Evolutionary conservation across 1,139 yeast species (phyloP), one percentile per base, ranked within the genome.

Genomic region (Hanseniaspora uvarum): DNA sequence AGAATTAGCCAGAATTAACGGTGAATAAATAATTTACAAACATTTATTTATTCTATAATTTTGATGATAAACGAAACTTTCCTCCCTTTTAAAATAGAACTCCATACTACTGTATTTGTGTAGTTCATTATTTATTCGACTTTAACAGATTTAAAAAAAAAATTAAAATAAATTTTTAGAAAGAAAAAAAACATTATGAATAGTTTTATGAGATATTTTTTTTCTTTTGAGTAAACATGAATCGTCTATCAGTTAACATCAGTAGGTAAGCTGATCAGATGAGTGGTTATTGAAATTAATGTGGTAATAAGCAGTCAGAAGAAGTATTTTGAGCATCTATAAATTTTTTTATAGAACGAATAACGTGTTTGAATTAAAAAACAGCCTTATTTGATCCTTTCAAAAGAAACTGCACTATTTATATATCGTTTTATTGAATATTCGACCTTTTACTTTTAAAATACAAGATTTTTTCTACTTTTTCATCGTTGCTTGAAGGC

Each of bases 1-100:
- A 75, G 95, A 87, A 68, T 79, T 88, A 70, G 89, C 78, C 71
- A 82, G 80, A 71, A 89, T 81, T 64, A 82, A 82, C 69, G 86
- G 78, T 65, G 81, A 75, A 70, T 54, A 53, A 43, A 18, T 31
- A n/a, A n/a, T n/a, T n/a, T n/a, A n/a, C n/a, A n/a, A n/a, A n/a
- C n/a, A n/a, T n/a, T n/a, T n/a, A n/a, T n/a, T n/a, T n/a, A n/a
- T n/a, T n/a, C n/a, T n/a, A n/a, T n/a, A n/a, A n/a, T n/a, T n/a
- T n/a, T n/a, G n/a, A n/a, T n/a, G n/a, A n/a, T n/a, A n/a, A n/a
- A n/a, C n/a, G n/a, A n/a, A n/a, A n/a, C n/a, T n/a, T n/a, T n/a
- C n/a, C n/a, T n/a, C n/a, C n/a, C n/a, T n/a, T n/a, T n/a, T n/a
- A n/a, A n/a, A n/a, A n/a, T 34, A 34, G 37, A 34, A 34, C 37